phyloP scores from a whole-genome alignment of 768 basidiomycete species.

The Auricularia auricula-judae region DNA sequence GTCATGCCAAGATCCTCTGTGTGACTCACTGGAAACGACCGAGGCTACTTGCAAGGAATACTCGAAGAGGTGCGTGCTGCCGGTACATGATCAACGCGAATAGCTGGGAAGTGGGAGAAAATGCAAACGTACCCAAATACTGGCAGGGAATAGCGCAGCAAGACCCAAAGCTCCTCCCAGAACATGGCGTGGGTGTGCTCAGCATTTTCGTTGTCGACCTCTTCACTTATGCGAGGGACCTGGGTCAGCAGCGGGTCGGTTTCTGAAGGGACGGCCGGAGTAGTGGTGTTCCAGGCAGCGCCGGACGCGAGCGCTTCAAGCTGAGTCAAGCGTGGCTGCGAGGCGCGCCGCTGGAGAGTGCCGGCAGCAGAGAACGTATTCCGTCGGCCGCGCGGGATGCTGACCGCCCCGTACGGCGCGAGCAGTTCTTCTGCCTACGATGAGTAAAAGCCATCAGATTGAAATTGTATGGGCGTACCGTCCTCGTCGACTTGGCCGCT shows the following conservation, averaged over 20 bases:
- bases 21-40: constrained; percentile 26
- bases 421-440: not conserved
- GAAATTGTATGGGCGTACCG: not conserved
- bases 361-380: not conserved
- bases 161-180: constrained; percentile 48
- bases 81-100: not conserved
- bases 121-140: constrained; percentile 49
- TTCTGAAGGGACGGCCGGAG: not conserved
- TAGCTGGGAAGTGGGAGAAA: not conserved
- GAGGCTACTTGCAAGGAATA: constrained; percentile 77
- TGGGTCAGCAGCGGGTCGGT: constrained; percentile 31
- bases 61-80: constrained; percentile 70
- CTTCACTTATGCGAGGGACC: constrained; percentile 48
- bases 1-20: too few species aligned
- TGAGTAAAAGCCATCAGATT: not conserved
- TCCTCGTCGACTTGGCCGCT: not conserved
- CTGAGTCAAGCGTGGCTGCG: not conserved
- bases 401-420: not conserved
- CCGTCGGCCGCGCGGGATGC: not conserved
- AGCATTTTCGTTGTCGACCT: constrained; percentile 27
- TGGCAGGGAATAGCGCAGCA: constrained; percentile 61
- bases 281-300: not conserved
- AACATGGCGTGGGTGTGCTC: constrained; percentile 13
- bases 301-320: not conserved
- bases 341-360: not conserved